A percentile compares a stretch with the other conserved stretches of the same genome.
phyloP scores from a whole-genome alignment of 75 land plant genomes.

The Chamaecyparis obtusa region DNA sequence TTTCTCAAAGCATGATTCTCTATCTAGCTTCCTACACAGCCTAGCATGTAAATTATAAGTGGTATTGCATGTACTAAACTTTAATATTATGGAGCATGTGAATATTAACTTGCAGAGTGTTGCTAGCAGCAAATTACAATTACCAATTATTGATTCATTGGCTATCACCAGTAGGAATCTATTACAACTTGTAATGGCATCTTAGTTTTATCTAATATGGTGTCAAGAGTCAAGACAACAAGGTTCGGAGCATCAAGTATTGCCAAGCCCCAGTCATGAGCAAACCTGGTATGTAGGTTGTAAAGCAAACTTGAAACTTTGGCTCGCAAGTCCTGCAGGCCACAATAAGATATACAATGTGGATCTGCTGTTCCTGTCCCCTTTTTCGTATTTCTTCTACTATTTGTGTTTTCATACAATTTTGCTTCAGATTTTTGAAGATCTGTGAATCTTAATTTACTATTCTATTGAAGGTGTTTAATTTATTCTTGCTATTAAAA shows the following conservation, averaged over 20 bases:
- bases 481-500: background rate
- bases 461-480: background rate
- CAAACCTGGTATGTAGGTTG: background rate
- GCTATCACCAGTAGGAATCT: background rate
- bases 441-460: background rate
- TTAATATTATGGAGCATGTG: background rate
- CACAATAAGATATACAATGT: background rate
- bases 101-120: background rate
- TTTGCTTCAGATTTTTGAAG: background rate
- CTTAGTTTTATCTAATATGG: background rate
- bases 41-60: background rate
- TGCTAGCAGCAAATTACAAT: background rate
- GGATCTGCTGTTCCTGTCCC: background rate
- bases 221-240: background rate
- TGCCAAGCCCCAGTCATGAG: background rate
- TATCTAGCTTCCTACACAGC: background rate
- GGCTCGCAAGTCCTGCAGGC: background rate
- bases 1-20: background rate
- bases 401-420: background rate
- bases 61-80: background rate
- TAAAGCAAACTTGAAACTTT: background rate
- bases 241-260: background rate
- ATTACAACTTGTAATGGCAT: background rate
- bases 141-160: background rate
- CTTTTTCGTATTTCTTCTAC: background rate